Percentiles rank a stretch among this genome's conserved stretches.
Conservation (phyloP, 2,329 filamentous ascomycete genomes). For the Colletotrichum sublineola region DNA sequence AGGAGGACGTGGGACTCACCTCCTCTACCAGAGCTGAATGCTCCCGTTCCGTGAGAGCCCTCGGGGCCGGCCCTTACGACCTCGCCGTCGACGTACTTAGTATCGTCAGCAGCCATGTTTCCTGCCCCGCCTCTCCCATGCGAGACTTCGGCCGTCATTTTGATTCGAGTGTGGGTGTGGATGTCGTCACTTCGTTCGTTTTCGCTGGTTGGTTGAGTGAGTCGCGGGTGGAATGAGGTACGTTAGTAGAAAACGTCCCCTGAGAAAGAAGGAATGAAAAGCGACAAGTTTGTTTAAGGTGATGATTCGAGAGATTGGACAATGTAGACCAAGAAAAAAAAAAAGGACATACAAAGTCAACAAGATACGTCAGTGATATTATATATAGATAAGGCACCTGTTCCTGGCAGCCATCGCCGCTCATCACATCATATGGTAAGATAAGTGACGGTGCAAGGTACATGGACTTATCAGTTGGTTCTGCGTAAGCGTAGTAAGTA, state of each 20-base stretch:
- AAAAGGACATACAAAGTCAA: not conserved
- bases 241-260: not conserved
- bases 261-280: not conserved
- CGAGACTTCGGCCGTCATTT: slow-evolving; percentile 64
- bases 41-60: slow-evolving; percentile 70
- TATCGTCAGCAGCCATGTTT: slow-evolving; percentile 71
- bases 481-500: not conserved
- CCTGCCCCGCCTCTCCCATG: slow-evolving; percentile 73
- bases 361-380: slow-evolving; percentile 38
- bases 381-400: slow-evolving; percentile 39
- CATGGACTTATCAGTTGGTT: slow-evolving; percentile 34
- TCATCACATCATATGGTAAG: slow-evolving; percentile 39
- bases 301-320: slow-evolving; percentile 15
- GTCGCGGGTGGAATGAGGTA: not conserved
- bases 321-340: not conserved
- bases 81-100: slow-evolving; percentile 72
- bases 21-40: slow-evolving; percentile 71
- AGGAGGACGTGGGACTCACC: slow-evolving; percentile 56
- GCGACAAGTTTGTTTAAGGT: slow-evolving; percentile 20
- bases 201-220: not conserved
- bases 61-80: slow-evolving; percentile 68
- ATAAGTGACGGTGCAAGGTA: slow-evolving; percentile 22
- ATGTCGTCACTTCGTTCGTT: not conserved
- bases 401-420: slow-evolving; percentile 27
- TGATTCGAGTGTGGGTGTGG: slow-evolving; percentile 19